These are phyloP conservation scores for Rhazya stricta DNA, from an alignment of 257 asterid genomes.

Conservation along the genomic window DNA sequence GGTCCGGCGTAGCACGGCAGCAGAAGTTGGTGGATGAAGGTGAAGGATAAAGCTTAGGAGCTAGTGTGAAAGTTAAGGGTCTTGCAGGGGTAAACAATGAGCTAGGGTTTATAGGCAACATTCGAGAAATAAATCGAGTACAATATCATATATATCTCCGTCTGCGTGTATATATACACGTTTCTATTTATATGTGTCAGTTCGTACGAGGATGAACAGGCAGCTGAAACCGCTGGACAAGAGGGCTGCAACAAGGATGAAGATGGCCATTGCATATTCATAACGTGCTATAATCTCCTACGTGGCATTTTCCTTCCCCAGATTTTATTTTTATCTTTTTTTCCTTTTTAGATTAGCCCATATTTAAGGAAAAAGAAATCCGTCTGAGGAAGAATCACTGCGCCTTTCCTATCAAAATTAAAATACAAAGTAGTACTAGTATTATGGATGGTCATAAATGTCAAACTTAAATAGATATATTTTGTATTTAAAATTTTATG, in stretches of 20 bases:
- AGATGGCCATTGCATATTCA: not conserved
- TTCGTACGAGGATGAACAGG: constrained; percentile 38
- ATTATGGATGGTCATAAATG: no score
- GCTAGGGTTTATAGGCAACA: constrained; percentile 63
- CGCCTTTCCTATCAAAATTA: no score
- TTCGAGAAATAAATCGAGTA: constrained; percentile 27
- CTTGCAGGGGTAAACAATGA: constrained; percentile 27
- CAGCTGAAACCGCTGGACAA: constrained; percentile 14
- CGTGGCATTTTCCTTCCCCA: no score
- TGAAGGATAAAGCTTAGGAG: constrained; percentile 22
- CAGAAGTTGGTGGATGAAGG: constrained; percentile 22
- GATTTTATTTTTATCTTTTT: no score
- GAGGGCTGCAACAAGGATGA: not conserved
- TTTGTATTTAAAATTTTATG: no score
- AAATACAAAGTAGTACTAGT: no score
- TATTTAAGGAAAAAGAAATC: no score
- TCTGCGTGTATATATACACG: no score
- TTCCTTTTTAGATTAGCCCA: no score
- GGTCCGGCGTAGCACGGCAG: constrained; percentile 46
- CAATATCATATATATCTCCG: not conserved
- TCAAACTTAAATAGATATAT: no score
- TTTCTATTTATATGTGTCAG: not conserved
- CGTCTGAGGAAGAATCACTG: no score
- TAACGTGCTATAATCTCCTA: no score
- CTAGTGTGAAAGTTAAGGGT: constrained; percentile 25